phyloP scores from a whole-genome alignment of 2,329 filamentous ascomycete species.

The Aschersonia sp. region DNA sequence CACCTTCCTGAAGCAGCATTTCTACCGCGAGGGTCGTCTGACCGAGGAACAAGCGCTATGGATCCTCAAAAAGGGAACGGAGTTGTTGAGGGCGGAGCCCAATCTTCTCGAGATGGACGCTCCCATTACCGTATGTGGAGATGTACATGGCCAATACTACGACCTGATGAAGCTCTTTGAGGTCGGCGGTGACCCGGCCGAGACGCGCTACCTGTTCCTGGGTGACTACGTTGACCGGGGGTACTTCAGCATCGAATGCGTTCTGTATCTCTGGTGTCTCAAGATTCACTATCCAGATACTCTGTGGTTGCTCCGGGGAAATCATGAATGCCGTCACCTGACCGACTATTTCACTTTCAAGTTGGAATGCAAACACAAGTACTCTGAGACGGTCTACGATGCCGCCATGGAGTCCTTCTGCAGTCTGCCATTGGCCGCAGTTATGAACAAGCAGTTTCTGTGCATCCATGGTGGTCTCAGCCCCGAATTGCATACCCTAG shows the following conservation, averaged over 20 bases:
- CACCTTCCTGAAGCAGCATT: constrained; percentile 91
- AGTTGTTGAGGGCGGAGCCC: constrained; percentile 77
- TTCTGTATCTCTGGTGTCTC: constrained; percentile 91
- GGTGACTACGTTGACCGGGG: constrained; percentile 97
- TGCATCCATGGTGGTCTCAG: constrained; percentile 96
- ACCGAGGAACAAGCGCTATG: constrained; percentile 95
- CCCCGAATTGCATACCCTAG: constrained; percentile 88
- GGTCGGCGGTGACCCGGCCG: constrained; percentile 89
- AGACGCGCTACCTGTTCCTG: constrained; percentile 92
- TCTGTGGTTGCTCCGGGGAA: constrained; percentile 90
- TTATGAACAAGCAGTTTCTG: constrained; percentile 99
- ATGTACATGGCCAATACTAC: constrained; percentile 98
- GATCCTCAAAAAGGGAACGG: constrained; percentile 80
- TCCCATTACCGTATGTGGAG: constrained; percentile 95
- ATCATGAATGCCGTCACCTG: constrained; percentile 97
- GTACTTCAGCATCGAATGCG: constrained; percentile 99
- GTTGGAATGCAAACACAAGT: constrained; percentile 99
- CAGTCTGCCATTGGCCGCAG: constrained; percentile 76
- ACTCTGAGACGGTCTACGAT: constrained; percentile 90
- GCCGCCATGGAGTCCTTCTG: constrained; percentile 99
- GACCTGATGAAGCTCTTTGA: constrained; percentile 99
- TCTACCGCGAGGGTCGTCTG: constrained; percentile 91
- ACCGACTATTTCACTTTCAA: constrained; percentile 99
- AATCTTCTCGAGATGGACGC: constrained; percentile 99
- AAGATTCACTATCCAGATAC: constrained; percentile 99